Conservation (phyloP, 208 protist species). For the Entamoeba histolytica region DNA sequence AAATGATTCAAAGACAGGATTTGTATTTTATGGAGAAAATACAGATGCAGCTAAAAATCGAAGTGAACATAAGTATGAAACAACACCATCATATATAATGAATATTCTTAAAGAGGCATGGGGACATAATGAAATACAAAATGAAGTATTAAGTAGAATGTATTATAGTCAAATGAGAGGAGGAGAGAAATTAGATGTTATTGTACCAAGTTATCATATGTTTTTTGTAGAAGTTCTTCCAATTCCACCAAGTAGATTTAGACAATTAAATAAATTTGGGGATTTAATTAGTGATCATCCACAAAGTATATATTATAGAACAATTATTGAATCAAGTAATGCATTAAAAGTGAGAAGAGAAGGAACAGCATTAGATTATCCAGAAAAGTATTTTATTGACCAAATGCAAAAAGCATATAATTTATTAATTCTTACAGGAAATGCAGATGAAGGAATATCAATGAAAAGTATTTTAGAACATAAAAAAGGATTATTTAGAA, state of each 20-base stretch:
- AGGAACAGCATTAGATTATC: not conserved
- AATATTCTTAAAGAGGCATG: not conserved
- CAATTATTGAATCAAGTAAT: slow-evolving; percentile 26
- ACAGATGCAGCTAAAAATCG: not conserved
- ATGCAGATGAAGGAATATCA: not conserved
- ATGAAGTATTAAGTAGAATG: not conserved
- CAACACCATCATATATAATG: not conserved
- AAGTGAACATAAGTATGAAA: not conserved
- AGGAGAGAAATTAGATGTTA: not conserved
- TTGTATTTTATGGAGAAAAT: not conserved
- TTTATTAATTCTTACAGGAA: not conserved
- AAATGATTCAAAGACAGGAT: not conserved
- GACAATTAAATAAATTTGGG: slow-evolving; percentile 32
- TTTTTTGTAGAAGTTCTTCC: slow-evolving; percentile 50
- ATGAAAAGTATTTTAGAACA: slow-evolving; percentile 74
- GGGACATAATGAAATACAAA: not conserved
- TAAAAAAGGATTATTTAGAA: slow-evolving; percentile 96
- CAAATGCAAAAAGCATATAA: slow-evolving; percentile 6
- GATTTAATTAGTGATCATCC: slow-evolving; percentile 37
- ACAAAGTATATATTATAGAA: slow-evolving; percentile 39
- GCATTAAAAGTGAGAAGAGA: slow-evolving; percentile 8
- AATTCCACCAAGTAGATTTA: slow-evolving; percentile 47
- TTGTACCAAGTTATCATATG: not conserved
- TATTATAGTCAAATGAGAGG: not conserved
- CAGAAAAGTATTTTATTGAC: not conserved